These are phyloP conservation scores for Candida ipomoeae DNA, from an alignment of 805 yeast species.

Conservation along the genomic window DNA sequence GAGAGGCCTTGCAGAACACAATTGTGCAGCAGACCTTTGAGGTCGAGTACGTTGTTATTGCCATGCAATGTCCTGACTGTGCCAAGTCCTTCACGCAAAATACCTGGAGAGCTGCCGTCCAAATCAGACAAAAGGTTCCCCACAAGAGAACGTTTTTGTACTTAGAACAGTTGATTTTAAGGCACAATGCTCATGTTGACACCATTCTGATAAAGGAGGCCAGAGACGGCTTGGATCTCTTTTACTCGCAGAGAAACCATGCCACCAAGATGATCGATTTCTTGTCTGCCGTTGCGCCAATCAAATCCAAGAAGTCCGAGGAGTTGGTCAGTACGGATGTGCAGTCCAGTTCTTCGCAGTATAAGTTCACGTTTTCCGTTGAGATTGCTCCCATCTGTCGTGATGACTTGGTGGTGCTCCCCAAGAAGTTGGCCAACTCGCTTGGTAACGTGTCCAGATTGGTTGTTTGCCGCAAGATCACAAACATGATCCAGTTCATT, in stretches of 20 bases:
- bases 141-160: constrained; percentile 96
- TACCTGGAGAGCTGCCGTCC: constrained; percentile 98
- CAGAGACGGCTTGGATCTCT: constrained; percentile 93
- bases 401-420: constrained; percentile 91
- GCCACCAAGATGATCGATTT: constrained; percentile 94
- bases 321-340: constrained; percentile 90
- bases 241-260: constrained; percentile 80
- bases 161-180: constrained; percentile 90
- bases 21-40: constrained; percentile 92
- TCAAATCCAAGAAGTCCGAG: constrained; percentile 76
- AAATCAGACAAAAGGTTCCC: constrained; percentile 93
- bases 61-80: constrained; percentile 98
- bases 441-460: constrained; percentile 79
- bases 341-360: constrained; percentile 82
- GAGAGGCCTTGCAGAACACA: constrained; percentile 90
- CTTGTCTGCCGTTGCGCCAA: constrained; percentile 78
- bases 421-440: constrained; percentile 77
- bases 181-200: constrained; percentile 88
- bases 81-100: constrained; percentile 94
- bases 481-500: constrained; percentile 79
- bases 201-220: constrained; percentile 91
- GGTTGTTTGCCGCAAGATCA: constrained; percentile 78
- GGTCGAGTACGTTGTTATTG: constrained; percentile 88
- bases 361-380: constrained; percentile 87
- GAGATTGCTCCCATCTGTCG: constrained; percentile 96